Base-by-base conservation (phyloP, 495 filamentous ascomycete genomes). In the Trichoderma virens region DNA sequence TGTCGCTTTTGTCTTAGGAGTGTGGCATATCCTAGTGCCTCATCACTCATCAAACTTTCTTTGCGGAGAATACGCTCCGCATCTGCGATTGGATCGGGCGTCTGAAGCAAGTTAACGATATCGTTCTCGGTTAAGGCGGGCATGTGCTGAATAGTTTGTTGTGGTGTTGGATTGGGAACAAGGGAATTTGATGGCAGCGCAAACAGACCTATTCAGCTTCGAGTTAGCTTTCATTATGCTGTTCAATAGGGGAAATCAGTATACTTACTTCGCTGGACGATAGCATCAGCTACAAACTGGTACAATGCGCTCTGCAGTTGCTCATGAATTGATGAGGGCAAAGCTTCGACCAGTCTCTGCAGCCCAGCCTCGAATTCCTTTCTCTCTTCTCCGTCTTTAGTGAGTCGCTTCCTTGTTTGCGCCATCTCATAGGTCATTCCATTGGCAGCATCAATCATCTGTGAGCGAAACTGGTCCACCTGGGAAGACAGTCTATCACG, bases 31-130 rank as follows among this genome's bases (percentile, higher is more conserved):
- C 51, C 51, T 16, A 56, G 51, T 18, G 51, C 51, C 16, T 56
- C 51, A 25, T 56, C 51, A 6, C 51, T 56, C 51, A 56, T 56
- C 8, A 56, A 16, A 8, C 51, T 56, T 30, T 56, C 51, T 30
- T 56, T 56, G 51, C 51, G 51, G 51, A 56, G 51, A n/a, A 56
- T 56, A 18, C 51, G 51, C 23, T 56, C 51, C 11, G 51, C 51
- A 56, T 56, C 51, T 14, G 16, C 51, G 23, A 56, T 30, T 1
- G 51, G 51, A 14, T 56, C 51, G 20, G 51, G 51, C 13, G 51
- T 56, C 25, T 56, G 51, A 16, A 56, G 51, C 9, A 56, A 30
- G 51, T 56, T 56, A 9, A 56, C 6, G 25, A 56, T 56, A 14
- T 56, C 51, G 51, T 25, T 16, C 16, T 56, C 51, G 0, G 51